Evolutionary conservation across 129 eudicot genomes (phyloP), one percentile per base, ranked within the genome.

Genomic region (Erigeron canadensis): DNA sequence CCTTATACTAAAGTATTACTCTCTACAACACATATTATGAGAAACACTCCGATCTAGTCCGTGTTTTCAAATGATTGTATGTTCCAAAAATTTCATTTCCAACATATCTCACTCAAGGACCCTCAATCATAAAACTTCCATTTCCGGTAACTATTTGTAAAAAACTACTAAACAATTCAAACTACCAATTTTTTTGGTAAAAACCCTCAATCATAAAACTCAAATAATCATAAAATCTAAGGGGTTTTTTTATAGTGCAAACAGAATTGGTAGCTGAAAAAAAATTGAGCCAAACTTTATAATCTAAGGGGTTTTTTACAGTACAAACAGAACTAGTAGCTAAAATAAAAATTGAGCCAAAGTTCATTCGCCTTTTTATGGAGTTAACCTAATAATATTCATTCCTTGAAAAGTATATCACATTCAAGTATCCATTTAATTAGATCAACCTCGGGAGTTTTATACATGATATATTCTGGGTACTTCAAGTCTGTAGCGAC

Each of bases 401-500:
- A n/a, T 4, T 7, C 40, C 34, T 10, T 6, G 21, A 39, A 71
- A 40, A 42, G 34, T 16, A 47, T 28, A 55, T 63, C 12, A 38
- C 16, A 55, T 63, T 9, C 21, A 60, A 53, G 41, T 50, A 48
- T 12, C 15, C 18, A 40, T 61, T 53, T 78, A 84, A 55, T 77
- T 38, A 39, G 56, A 45, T 47, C 63, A 62, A 93, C 98, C 95
- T 89, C 93, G 42, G 22, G 61, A 17, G 98, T 96, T 80, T 67
- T 89, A 75, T 93, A 93, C 81, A 84, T n/a, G 76, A 93, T 84
- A 79, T 77, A 87, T 67, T 93, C 95, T 8, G 83, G 81, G 80
- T 65, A 89, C 76, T 87, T 93, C 80, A 93, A 96, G 71, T 89
- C 96, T 44, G 58, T 71, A 17, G 96, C 90, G 68, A 93, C 76